phyloP scores from a whole-genome alignment of 306 rosid genomes.

The barrel medic (Medicago truncatula) region DNA sequence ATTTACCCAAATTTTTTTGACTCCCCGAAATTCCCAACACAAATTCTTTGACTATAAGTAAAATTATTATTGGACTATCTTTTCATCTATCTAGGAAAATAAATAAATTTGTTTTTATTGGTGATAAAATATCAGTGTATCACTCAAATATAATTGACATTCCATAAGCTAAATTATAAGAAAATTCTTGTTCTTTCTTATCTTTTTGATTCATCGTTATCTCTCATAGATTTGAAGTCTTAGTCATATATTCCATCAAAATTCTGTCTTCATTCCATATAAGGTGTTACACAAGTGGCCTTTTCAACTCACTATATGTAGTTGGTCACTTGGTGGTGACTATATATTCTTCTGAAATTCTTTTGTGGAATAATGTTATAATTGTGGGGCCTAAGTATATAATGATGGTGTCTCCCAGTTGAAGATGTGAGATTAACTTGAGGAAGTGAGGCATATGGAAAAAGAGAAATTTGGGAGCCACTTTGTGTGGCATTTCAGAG shows the following conservation, averaged over 20 bases:
- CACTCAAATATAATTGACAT: slow-evolving; percentile 31
- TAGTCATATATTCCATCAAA: slow-evolving; percentile 31
- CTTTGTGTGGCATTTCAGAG: slow-evolving; percentile 43
- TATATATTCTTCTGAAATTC: slow-evolving; percentile 15
- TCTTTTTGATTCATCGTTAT: slow-evolving; percentile 23
- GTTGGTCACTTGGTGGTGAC: slow-evolving; percentile 34
- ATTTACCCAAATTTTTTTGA: too few species aligned
- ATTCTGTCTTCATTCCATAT: slow-evolving; percentile 25
- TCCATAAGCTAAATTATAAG: slow-evolving; percentile 9
- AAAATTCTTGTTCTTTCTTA: slow-evolving; percentile 13
- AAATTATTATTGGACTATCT: too few species aligned
- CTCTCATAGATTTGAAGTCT: slow-evolving; percentile 36
- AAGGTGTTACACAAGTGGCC: slow-evolving; percentile 31
- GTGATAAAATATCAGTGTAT: neutral
- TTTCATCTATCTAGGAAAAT: neutral
- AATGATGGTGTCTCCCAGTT: slow-evolving; percentile 70
- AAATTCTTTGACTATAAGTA: too few species aligned
- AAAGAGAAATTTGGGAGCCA: slow-evolving; percentile 43
- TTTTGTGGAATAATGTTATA: slow-evolving; percentile 22
- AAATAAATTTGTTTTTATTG: neutral
- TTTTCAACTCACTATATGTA: slow-evolving; percentile 19
- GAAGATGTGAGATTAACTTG: slow-evolving; percentile 40
- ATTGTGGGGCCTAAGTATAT: slow-evolving; percentile 40
- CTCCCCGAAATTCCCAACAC: too few species aligned
- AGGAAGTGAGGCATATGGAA: slow-evolving; percentile 37